Base-by-base conservation (phyloP, 306 rosid species). In the Begonia fuchsioides region DNA sequence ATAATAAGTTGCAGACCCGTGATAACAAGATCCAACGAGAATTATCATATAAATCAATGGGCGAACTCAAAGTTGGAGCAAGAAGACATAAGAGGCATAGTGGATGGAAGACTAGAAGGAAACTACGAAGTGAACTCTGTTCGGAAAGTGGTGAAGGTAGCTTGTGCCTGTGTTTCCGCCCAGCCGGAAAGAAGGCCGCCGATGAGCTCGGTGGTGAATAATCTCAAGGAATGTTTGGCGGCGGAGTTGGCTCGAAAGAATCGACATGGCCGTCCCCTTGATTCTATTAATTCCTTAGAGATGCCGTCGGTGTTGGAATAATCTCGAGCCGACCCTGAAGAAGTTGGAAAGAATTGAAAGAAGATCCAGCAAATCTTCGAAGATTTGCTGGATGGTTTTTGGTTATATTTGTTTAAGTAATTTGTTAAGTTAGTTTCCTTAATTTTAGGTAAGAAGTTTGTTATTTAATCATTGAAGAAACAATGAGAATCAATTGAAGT, bases 1-100 rank as follows among this genome's bases (percentile, higher is more conserved):
- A 64, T 64, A 39, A 60, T 70, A 44, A 70, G 71, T 12, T 14
- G 71, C 16, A 56, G 50, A 17, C 60, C 67, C 17, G 67, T 39
- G 2, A 46, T 56, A 32, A 32, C 18, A 35, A 43, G 10, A 43
- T 15, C 12, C 3, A 15, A 47, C 3, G 51, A 43, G 2, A 14
- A 39, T 19, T 48, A 16, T 51, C 64, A 51, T 38, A 13, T 68
- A 43, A 57, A 54, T 39, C 49, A 57, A 7, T 56, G 73, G 73
- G 73, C 62, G 7, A 20, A 44, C 55, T 11, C 18, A 46, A 51
- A 38, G 68, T 50, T 70, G 15, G 38, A 19, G 3, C 49, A 19
- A 13, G 76, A 64, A 2, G 76, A 70, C 35, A 43, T 70, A 52
- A 49, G 43, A 46, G 44, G 64, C 12, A 51, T 60, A 3, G 52